phyloP scores from a whole-genome alignment of 495 filamentous ascomycete species.

The Aspergillus egyptiacus region DNA sequence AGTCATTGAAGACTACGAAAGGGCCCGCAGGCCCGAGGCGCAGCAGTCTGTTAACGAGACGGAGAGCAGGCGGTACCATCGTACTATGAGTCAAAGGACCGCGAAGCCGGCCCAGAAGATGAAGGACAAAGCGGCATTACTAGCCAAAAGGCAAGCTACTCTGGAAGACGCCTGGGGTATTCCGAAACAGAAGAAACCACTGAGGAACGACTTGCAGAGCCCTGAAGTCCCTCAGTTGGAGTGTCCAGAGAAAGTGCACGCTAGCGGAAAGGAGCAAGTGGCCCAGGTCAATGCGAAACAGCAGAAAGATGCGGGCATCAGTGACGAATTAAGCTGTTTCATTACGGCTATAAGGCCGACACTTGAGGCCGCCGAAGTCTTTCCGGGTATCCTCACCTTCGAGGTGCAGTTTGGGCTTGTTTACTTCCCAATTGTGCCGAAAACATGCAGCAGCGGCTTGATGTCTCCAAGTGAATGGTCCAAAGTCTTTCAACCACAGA shows the following conservation, averaged over 20 bases:
- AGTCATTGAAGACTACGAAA: conserved; percentile 6
- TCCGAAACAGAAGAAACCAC: conserved; percentile 8
- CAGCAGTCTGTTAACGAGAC: conserved; percentile 12
- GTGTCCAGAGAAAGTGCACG: not conserved
- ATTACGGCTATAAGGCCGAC: conserved; percentile 19
- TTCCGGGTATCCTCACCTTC: conserved; percentile 28
- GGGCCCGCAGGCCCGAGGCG: conserved; percentile 2
- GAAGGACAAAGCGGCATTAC: conserved; percentile 5
- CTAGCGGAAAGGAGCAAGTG: not conserved
- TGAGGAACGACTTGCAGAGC: not conserved
- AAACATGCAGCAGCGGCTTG: conserved; percentile 11
- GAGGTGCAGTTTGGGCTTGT: conserved; percentile 36
- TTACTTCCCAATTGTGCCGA: conserved; percentile 21
- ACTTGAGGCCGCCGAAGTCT: conserved; percentile 24
- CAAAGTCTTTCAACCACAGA: conserved; percentile 19
- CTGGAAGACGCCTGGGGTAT: conserved; percentile 26
- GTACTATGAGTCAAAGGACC: conserved; percentile 24
- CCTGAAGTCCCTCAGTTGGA: not conserved
- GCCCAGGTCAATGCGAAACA: not conserved
- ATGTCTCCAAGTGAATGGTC: conserved; percentile 24
- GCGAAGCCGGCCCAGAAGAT: conserved; percentile 6
- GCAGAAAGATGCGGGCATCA: conserved; percentile 2
- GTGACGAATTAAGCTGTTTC: conserved; percentile 12
- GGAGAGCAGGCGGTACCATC: conserved; percentile 15
- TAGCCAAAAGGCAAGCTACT: conserved; percentile 24